phyloP scores from a whole-genome alignment of 306 rosid species.

The Fragaria nilgerrensis region DNA sequence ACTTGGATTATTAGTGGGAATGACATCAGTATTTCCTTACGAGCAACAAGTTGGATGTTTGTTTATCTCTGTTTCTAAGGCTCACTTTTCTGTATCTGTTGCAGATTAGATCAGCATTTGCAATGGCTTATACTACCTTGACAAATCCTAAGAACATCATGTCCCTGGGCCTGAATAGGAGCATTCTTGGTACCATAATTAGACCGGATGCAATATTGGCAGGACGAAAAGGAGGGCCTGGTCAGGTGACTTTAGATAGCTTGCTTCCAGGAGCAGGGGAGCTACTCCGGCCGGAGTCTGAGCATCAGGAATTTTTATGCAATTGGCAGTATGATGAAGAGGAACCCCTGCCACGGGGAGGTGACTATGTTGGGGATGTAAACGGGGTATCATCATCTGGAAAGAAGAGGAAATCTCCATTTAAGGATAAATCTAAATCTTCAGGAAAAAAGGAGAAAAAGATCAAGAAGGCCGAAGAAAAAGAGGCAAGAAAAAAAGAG shows the following conservation, averaged over 20 bases:
- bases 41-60: background rate
- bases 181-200: constrained; percentile 96
- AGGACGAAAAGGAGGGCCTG: constrained; percentile 80
- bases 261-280: constrained; percentile 97
- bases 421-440: constrained; percentile 34
- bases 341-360: constrained; percentile 74
- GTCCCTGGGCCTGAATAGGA: constrained; percentile 63
- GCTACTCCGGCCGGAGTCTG: constrained; percentile 43
- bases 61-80: background rate
- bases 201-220: constrained; percentile 70
- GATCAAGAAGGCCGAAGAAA: constrained; percentile 30
- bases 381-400: constrained; percentile 36
- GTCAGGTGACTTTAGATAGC: constrained; percentile 63
- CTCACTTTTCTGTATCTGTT: constrained; percentile 1
- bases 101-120: constrained; percentile 91
- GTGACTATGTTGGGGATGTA: constrained; percentile 21
- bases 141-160: constrained; percentile 67
- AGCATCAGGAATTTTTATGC: constrained; percentile 50
- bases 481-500: constrained; percentile 40
- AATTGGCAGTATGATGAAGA: constrained; percentile 85
- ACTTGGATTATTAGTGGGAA: background rate
- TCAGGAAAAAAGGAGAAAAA: constrained; percentile 40
- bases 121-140: constrained; percentile 71
- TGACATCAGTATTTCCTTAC: background rate
- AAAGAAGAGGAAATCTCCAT: constrained; percentile 56